Conservation (phyloP, 805 yeast species). For the Candida oleophila region DNA sequence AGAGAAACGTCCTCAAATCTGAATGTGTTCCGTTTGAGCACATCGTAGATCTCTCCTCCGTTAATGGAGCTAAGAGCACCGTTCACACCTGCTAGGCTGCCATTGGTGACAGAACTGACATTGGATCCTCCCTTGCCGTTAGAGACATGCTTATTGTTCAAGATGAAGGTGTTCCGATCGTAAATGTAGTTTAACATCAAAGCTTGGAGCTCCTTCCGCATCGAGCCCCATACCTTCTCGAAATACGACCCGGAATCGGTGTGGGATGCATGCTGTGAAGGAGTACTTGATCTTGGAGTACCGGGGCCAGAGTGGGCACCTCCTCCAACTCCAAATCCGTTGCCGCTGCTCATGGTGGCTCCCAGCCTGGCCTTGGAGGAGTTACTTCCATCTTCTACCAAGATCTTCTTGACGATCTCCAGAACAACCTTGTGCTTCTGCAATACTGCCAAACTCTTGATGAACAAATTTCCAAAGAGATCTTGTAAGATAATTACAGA, state of each 20-base stretch:
- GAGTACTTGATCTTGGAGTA: background rate
- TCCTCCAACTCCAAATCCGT: background rate
- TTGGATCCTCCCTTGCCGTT: background rate
- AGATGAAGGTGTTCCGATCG: constrained; percentile 11
- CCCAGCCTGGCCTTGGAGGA: no score
- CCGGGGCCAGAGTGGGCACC: background rate
- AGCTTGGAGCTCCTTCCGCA: constrained; percentile 31
- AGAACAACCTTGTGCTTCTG: constrained; percentile 69
- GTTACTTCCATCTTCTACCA: background rate
- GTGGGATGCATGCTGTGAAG: background rate
- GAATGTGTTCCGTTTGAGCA: constrained; percentile 20
- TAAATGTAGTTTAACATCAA: constrained; percentile 34
- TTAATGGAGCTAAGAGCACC: background rate
- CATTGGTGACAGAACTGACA: background rate
- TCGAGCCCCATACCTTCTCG: constrained; percentile 26
- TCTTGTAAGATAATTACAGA: constrained; percentile 61
- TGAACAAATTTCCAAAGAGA: constrained; percentile 68
- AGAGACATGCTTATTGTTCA: background rate
- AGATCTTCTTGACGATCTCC: constrained; percentile 45
- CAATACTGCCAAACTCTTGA: constrained; percentile 58
- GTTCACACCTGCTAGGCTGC: background rate
- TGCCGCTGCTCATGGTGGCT: background rate
- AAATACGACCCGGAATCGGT: constrained; percentile 12
- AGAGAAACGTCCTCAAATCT: constrained; percentile 31
- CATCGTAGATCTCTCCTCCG: constrained; percentile 7